Conservation (phyloP, 495 filamentous ascomycete genomes). For the Hypoxylon crocopeplum region DNA sequence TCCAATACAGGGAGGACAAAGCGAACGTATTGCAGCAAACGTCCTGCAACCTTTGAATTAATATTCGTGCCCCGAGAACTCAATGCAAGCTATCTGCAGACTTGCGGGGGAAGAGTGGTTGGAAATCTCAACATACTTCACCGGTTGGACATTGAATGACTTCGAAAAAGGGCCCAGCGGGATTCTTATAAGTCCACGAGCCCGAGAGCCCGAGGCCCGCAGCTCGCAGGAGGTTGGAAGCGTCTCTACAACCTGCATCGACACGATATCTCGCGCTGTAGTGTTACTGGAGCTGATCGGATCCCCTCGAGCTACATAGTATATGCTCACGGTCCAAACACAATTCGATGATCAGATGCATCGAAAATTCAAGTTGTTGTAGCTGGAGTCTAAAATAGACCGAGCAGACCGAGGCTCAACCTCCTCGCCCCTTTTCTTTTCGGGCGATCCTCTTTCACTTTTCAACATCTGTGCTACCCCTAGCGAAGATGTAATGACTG, state of each 20-base stretch:
- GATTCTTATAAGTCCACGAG: constrained; percentile 5
- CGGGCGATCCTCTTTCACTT: too few species aligned
- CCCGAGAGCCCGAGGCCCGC: constrained; percentile 9
- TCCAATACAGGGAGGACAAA: constrained; percentile 23
- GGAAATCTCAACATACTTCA: background rate
- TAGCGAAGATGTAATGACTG: too few species aligned
- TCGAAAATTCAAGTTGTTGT: constrained; percentile 1
- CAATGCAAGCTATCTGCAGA: constrained; percentile 16
- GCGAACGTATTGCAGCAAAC: constrained; percentile 17
- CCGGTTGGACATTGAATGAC: constrained; percentile 5
- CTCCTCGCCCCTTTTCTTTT: background rate
- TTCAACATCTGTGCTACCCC: too few species aligned
- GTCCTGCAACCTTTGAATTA: constrained; percentile 23
- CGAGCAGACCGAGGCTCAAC: constrained; percentile 7
- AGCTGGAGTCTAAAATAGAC: constrained; percentile 6
- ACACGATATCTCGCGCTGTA: constrained; percentile 15
- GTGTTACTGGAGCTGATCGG: constrained; percentile 8
- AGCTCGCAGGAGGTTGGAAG: constrained; percentile 3
- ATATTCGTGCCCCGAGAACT: constrained; percentile 14
- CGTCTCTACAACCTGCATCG: constrained; percentile 4
- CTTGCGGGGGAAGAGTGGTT: constrained; percentile 16
- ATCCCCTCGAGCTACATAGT: background rate
- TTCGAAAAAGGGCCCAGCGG: constrained; percentile 13
- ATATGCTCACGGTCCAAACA: background rate
- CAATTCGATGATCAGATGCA: constrained; percentile 11